These are phyloP conservation scores for Basidiobolus meristosporus DNA, from an alignment of 371 early-diverging fungal genomes.

Conservation along the genomic window DNA sequence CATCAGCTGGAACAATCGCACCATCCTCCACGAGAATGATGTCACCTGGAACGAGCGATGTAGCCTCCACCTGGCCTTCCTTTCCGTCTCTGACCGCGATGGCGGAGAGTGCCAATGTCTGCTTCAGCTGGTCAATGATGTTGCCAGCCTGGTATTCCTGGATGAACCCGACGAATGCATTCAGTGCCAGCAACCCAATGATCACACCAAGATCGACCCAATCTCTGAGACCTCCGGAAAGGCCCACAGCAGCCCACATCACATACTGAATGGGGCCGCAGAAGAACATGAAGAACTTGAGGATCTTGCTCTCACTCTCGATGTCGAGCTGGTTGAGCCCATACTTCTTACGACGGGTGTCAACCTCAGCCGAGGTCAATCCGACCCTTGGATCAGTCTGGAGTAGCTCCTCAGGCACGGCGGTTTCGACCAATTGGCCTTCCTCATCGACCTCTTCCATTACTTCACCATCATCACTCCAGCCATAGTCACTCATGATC, in stretches of 20 bases:
- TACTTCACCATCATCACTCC: too few relatives aligned
- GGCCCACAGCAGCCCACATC: slow-evolving; percentile 16
- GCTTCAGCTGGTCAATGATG: too few relatives aligned
- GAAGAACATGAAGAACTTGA: slow-evolving; percentile 29
- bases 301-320: slow-evolving; percentile 14
- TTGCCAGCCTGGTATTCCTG: slow-evolving; percentile 84
- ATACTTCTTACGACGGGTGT: slow-evolving; percentile 1
- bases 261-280: slow-evolving; percentile 17
- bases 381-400: slow-evolving; percentile 16
- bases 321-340: slow-evolving; percentile 10
- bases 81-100: slow-evolving; percentile 56
- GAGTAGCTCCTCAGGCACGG: too few relatives aligned
- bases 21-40: slow-evolving; percentile 73
- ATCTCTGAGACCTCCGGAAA: slow-evolving; percentile 14
- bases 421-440: too few relatives aligned
- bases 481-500: too few relatives aligned
- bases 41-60: slow-evolving; percentile 70
- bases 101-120: slow-evolving; percentile 66
- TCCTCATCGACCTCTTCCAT: too few relatives aligned
- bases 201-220: slow-evolving; percentile 39
- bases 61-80: slow-evolving; percentile 53
- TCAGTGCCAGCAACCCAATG: slow-evolving; percentile 54
- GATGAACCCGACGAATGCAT: slow-evolving; percentile 73
- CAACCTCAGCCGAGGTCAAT: slow-evolving; percentile 12
- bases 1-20: slow-evolving; percentile 32